Conservation (phyloP, 2,329 filamentous ascomycete genomes). For the Fusarium citri region DNA sequence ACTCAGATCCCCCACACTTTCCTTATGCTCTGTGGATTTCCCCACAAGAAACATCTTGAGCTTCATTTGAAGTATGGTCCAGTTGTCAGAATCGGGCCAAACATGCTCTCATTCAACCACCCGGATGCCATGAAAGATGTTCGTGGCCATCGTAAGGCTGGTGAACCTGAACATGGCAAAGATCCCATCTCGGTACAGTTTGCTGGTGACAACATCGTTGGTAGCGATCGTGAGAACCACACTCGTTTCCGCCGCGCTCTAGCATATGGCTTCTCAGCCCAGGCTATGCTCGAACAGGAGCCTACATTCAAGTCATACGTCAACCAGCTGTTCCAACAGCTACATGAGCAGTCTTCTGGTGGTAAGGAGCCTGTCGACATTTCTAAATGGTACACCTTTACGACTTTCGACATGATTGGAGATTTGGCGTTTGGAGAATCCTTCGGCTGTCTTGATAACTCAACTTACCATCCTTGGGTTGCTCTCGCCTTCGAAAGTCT, state of each 20-base stretch:
- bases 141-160: slow-evolving; percentile 1
- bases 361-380: background rate
- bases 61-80: slow-evolving; percentile 14
- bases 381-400: slow-evolving; percentile 1
- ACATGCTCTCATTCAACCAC: slow-evolving; percentile 9
- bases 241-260: slow-evolving; percentile 5
- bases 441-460: background rate
- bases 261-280: slow-evolving; percentile 2
- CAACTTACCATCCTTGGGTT: slow-evolving; percentile 10
- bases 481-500: background rate
- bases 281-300: slow-evolving; percentile 9
- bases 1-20: background rate
- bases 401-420: slow-evolving; percentile 11
- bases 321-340: background rate
- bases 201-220: background rate
- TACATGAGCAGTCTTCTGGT: background rate
- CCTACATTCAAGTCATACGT: slow-evolving; percentile 2
- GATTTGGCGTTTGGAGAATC: slow-evolving; percentile 10
- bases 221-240: background rate
- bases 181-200: background rate
- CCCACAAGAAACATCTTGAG: background rate
- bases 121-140: slow-evolving; percentile 12
- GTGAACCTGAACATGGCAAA: slow-evolving; percentile 1
- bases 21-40: background rate
- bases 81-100: background rate